Conservation (phyloP, 352 stramenopile species). For the Pythium insidiosum region DNA sequence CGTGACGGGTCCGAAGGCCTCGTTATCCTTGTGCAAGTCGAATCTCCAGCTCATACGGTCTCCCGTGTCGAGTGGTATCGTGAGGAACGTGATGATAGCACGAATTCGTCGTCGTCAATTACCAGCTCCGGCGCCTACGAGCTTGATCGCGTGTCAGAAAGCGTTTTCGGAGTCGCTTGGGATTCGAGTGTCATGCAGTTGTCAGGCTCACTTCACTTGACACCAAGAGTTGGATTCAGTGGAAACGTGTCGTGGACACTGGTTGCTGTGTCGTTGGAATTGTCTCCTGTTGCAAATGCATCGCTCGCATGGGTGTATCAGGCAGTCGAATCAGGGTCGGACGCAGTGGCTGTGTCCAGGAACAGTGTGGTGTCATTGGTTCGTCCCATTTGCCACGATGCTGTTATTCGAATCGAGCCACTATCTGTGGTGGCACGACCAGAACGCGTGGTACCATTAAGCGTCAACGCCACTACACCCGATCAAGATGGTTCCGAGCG, state of each 20-base stretch:
- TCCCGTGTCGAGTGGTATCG: background rate
- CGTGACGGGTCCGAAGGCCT: constrained; percentile 12
- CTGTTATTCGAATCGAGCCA: background rate
- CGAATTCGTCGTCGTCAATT: constrained; percentile 6
- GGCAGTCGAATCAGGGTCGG: background rate
- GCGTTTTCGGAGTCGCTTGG: too few relatives aligned
- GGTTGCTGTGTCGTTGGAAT: background rate
- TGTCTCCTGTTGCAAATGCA: background rate
- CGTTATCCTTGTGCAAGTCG: constrained; percentile 10
- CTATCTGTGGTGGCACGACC: background rate
- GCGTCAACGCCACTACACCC: background rate
- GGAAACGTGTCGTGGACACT: background rate
- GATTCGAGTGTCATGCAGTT: too few relatives aligned
- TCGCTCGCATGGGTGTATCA: background rate
- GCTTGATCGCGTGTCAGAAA: too few relatives aligned
- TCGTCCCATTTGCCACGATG: background rate
- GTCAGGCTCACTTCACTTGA: background rate
- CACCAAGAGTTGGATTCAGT: background rate
- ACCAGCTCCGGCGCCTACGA: background rate
- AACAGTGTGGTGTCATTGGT: background rate
- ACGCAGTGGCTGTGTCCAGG: too few relatives aligned
- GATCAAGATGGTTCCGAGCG: background rate
- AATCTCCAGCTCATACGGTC: too few relatives aligned
- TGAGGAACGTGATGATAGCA: constrained; percentile 3
- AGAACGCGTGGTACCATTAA: background rate